Evolutionary conservation across 768 basidiomycete genomes (phyloP), one percentile per base, ranked within the genome.

Genomic region (Leccinum truebloodii): DNA sequence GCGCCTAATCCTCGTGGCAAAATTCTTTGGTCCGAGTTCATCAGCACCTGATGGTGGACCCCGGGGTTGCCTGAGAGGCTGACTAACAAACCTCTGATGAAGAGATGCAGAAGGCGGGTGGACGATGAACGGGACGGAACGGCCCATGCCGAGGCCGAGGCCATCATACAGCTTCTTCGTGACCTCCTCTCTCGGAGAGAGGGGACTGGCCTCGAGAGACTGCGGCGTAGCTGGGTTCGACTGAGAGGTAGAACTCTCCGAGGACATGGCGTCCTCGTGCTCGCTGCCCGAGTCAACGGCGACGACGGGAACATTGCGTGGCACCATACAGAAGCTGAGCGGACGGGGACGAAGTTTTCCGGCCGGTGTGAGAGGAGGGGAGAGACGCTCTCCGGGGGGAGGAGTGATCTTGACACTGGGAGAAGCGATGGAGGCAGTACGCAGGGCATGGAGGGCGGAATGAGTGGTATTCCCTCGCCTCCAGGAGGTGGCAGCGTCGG

Each of bases 141-240:
- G 83, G 41, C 91, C 90, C 58, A 94, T 85, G n/a, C 92, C 90
- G 44, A 95, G 82, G 18, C 92, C 90, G 44, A 95, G 82, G 41
- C 92, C 92, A 76, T 94, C 92, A 71, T 92, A 94, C 60, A 92
- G 75, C 77, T 90, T 92, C 84, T 92, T 94, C 44, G 87, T 74
- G 12, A 86, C 92, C 77, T 92, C 91, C 76, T 94, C 92, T 78
- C 92, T 88, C 72, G 89, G 88, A 76, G 90, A 91, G 67, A 93
- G 85, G 58, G 87, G 83, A 63, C 75, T 76, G 2, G 69, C 67
- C 22, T 79, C 79, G 54, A 68, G 69, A 18, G 89, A 88, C 64
- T 83, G 84, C 12, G 92, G 89, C 1, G 90, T 92, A 48, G 86
- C 84, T 3, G 92, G 91, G 59, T 90, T 87, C n/a, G 87, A 86